Conservation (phyloP, 805 yeast genomes). For the Saccharomycopsis synnaedendra region DNA sequence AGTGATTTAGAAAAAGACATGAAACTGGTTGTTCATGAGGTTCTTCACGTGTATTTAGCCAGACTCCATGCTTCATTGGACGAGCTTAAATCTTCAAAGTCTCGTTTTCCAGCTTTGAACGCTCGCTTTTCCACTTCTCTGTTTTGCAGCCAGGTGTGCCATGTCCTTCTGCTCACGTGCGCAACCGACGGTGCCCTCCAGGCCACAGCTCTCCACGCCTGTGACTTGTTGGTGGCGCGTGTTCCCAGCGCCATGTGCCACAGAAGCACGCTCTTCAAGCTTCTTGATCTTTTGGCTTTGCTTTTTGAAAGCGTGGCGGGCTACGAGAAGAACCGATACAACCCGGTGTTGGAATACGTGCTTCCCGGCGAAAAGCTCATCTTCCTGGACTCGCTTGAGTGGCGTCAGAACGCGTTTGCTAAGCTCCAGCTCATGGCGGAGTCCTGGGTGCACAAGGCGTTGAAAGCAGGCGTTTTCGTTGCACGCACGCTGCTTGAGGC, state of each 20-base stretch:
- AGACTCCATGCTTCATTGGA: neutral
- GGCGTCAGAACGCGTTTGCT: conserved; percentile 62
- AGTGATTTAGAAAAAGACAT: conserved; percentile 60
- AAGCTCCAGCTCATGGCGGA: conserved; percentile 47
- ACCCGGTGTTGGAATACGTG: conserved; percentile 62
- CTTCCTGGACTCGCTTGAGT: conserved; percentile 63
- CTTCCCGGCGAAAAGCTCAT: conserved; percentile 29
- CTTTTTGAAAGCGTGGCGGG: conserved; percentile 74
- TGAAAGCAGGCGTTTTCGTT: no score
- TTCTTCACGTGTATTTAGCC: conserved; percentile 1
- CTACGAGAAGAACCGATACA: conserved; percentile 74
- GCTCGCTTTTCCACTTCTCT: conserved; percentile 9
- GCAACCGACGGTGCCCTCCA: conserved; percentile 69
- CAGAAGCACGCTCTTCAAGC: conserved; percentile 56
- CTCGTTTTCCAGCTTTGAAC: neutral
- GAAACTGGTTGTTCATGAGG: conserved; percentile 7
- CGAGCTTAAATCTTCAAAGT: neutral
- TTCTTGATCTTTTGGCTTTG: conserved; percentile 70
- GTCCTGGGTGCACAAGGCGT: conserved; percentile 12
- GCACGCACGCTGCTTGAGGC: no score
- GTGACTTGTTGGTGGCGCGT: conserved; percentile 51
- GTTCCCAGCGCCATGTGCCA: conserved; percentile 77
- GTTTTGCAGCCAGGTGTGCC: conserved; percentile 59
- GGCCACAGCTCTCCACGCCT: conserved; percentile 66
- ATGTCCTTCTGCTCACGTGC: conserved; percentile 59